phyloP scores from a whole-genome alignment of 176 grass and related monocot genomes.

The Musa schizocarpa region DNA sequence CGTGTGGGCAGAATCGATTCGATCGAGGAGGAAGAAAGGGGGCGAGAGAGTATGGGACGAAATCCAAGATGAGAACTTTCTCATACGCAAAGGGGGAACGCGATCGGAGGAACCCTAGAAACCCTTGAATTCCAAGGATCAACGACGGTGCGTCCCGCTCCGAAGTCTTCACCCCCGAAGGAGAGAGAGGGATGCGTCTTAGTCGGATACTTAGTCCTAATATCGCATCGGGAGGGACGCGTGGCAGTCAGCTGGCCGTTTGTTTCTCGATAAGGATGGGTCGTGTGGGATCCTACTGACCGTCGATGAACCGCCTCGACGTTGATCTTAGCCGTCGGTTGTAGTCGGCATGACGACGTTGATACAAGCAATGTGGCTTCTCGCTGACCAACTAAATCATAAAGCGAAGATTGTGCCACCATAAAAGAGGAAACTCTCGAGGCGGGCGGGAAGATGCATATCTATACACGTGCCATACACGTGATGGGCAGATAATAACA shows the following conservation, averaged over 20 bases:
- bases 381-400: not conserved
- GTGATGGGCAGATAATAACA: too few species aligned
- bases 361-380: not conserved
- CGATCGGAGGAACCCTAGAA: not conserved
- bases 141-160: not conserved
- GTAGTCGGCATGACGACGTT: not conserved
- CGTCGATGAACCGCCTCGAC: not conserved
- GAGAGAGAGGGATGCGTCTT: not conserved
- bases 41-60: not conserved
- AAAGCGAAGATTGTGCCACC: not conserved
- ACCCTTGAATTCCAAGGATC: too few species aligned
- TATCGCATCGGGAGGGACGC: not conserved
- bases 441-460: too few species aligned
- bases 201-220: not conserved
- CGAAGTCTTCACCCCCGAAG: too few species aligned
- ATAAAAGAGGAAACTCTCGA: too few species aligned
- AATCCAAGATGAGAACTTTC: not conserved
- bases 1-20: not conserved
- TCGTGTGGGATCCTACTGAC: not conserved
- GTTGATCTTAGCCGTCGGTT: not conserved
- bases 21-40: not conserved
- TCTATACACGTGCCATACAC: too few species aligned
- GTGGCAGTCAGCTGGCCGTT: not conserved
- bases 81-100: not conserved
- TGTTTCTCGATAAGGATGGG: slow-evolving; percentile 9